These are phyloP conservation scores for Oidium heveae DNA, from an alignment of 2,329 filamentous ascomycete genomes.

Conservation along the genomic window DNA sequence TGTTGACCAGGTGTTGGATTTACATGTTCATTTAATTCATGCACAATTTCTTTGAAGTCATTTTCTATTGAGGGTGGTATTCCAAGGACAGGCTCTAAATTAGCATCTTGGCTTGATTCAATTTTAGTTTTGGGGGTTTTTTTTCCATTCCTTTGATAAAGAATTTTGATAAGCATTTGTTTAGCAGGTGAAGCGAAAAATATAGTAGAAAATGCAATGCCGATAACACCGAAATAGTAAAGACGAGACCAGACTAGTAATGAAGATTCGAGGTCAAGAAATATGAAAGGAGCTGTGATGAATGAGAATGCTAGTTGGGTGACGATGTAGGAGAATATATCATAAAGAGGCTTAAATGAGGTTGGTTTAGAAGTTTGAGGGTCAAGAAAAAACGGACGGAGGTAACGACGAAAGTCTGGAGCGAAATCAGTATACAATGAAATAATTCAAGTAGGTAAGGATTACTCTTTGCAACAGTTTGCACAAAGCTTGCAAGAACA, in stretches of 20 bases:
- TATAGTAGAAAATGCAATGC: conserved; percentile 34
- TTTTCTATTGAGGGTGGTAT: conserved; percentile 49
- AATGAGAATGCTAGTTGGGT: conserved; percentile 75
- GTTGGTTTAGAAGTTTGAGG: conserved; percentile 44
- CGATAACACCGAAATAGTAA: conserved; percentile 65
- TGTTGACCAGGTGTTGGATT: conserved; percentile 11
- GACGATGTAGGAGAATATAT: conserved; percentile 44
- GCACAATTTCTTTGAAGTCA: conserved; percentile 39
- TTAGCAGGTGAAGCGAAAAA: conserved; percentile 69
- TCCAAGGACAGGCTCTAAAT: conserved; percentile 44
- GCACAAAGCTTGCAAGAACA: conserved; percentile 67
- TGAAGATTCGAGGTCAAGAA: conserved; percentile 48
- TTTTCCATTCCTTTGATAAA: conserved; percentile 30
- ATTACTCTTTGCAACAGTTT: conserved; percentile 82
- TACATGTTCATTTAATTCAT: conserved; percentile 26
- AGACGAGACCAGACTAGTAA: conserved; percentile 59
- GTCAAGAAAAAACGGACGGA: conserved; percentile 82
- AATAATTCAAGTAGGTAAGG: not conserved
- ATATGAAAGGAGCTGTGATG: conserved; percentile 58
- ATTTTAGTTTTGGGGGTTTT: conserved; percentile 18
- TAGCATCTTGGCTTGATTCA: conserved; percentile 30
- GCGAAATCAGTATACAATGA: conserved; percentile 4
- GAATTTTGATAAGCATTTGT: conserved; percentile 24
- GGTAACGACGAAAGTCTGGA: conserved; percentile 61
- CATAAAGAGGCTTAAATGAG: conserved; percentile 62